Conservation (phyloP, 176 grass and related monocot species). For the Eragrostis nindensis region DNA sequence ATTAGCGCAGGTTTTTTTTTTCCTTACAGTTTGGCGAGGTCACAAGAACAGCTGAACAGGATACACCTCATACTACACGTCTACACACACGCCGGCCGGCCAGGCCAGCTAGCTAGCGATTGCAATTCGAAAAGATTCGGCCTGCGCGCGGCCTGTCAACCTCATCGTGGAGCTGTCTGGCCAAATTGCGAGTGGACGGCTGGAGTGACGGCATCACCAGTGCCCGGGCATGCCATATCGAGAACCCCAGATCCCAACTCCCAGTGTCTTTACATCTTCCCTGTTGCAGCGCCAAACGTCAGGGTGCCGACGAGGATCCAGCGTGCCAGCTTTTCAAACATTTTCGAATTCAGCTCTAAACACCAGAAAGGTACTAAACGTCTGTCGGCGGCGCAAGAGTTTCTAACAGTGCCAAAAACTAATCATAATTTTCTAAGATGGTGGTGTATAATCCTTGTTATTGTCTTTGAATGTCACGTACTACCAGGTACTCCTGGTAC, state of each 20-base stretch:
- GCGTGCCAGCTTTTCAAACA: background rate
- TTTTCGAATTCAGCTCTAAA: background rate
- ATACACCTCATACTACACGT: background rate
- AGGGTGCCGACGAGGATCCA: conserved; percentile 2
- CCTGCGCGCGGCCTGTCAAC: conserved; percentile 35
- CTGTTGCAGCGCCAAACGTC: background rate
- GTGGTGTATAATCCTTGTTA: background rate
- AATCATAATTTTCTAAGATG: background rate
- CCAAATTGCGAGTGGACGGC: conserved; percentile 45
- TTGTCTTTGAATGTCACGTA: background rate
- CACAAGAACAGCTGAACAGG: background rate
- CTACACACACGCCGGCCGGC: background rate
- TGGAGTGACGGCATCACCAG: conserved; percentile 47
- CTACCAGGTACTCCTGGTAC: too few species aligned
- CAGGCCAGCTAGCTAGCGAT: conserved; percentile 25
- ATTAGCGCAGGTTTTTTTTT: background rate
- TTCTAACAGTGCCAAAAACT: background rate
- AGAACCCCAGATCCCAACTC: conserved; percentile 23
- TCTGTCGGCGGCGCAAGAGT: conserved; percentile 6
- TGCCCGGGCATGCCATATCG: conserved; percentile 15
- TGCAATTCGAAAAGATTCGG: conserved; percentile 49
- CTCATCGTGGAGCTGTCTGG: conserved; percentile 49
- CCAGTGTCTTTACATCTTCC: background rate
- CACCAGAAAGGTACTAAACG: background rate
- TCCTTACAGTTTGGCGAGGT: background rate